A percentile compares a stretch with the other conserved stretches of the same genome.
phyloP scores from a whole-genome alignment of 805 yeast genomes.

The Saturnispora bothae region DNA sequence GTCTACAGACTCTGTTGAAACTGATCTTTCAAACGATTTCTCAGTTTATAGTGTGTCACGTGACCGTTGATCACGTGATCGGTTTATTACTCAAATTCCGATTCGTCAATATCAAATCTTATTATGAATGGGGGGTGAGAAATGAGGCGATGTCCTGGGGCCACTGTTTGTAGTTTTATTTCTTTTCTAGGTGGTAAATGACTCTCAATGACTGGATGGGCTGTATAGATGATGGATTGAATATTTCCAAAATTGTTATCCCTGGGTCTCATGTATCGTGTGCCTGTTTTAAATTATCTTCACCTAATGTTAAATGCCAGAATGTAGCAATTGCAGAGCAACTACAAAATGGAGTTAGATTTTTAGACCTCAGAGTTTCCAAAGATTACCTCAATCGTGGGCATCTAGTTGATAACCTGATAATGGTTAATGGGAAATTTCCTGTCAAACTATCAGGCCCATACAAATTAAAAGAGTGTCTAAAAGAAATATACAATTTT shows the following conservation, averaged over 20 bases:
- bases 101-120: not conserved
- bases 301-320: conserved; percentile 74
- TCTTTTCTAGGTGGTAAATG: not conserved
- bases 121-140: not conserved
- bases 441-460: conserved; percentile 58
- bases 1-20: not conserved
- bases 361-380: conserved; percentile 58
- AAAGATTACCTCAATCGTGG: conserved; percentile 38
- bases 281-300: conserved; percentile 50
- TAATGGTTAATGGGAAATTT: conserved; percentile 66
- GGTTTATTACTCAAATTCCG: not conserved
- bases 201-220: conserved; percentile 37
- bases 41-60: not conserved
- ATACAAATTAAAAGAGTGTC: conserved; percentile 37
- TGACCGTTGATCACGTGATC: conserved; percentile 3
- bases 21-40: too few relatives aligned
- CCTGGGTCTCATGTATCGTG: conserved; percentile 87
- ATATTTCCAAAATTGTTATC: conserved; percentile 44
- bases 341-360: conserved; percentile 64
- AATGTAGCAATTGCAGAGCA: conserved; percentile 50
- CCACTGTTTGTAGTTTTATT: not conserved
- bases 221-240: conserved; percentile 35
- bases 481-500: conserved; percentile 51
- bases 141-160: not conserved
- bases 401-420: conserved; percentile 38